Evolutionary conservation across 208 protist species (phyloP), one percentile per base, ranked within the genome.

Genomic region (Acanthamoeba royreba): DNA sequence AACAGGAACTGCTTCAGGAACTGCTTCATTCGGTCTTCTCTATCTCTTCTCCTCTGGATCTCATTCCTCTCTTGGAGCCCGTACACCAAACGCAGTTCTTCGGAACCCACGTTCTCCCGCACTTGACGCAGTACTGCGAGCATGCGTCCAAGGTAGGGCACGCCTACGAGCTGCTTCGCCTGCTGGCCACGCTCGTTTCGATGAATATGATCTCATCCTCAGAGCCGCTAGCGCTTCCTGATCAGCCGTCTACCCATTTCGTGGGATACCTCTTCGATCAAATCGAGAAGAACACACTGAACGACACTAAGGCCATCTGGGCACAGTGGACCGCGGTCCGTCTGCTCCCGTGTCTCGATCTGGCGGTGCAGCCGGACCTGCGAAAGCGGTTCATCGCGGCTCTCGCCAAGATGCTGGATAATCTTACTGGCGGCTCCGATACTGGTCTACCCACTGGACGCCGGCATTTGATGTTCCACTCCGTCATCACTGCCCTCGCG

Each of bases 91-190:
- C 53, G 25, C 85, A 31, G 42, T 22, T 93, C 89, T 93, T 93
- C 42, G 47, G n/a, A 17, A 85, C 63, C 15, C 89, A 83, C 17
- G 40, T 93, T 33, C 52, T 93, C 4, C 89, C 89, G 40, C 42
- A 66, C 3, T 33, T 93, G 46, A 55, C 89, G 3, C 43, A 93
- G 63, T 93, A 93, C 69, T 91, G 85, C 85, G 61, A 91, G n/a
- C 28, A 91, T n/a, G 55, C 43, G 17, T n/a, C n/a, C 42, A 53
- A 49, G 42, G 43, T 28, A 7, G 43, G 43, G n/a, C 74, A 38
- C n/a, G 74, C 43, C 74, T 28, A 53, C 74, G 74, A 40, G n/a
- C 74, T 85, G 43, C 74, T 85, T 8, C 25, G 25, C 43, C 74
- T 85, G 11, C 74, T 85, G 28, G 25, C 28, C 74, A 53, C 17